Evolutionary conservation across 805 yeast genomes (phyloP).

Genomic region (Ogataea methanolica): DNA sequence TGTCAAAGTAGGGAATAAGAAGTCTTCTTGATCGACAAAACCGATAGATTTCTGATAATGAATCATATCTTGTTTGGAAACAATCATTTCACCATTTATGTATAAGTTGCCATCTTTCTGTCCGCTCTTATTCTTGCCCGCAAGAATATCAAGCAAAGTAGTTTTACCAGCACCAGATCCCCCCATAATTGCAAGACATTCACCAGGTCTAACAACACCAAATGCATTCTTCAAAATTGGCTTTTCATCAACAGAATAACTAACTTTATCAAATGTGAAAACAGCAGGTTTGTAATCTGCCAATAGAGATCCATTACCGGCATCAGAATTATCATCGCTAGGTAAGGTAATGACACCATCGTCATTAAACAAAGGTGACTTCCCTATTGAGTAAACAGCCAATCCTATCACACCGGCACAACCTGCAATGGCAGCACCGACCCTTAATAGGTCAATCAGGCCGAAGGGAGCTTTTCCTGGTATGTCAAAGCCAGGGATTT

Average conservation of each 20-base stretch:
- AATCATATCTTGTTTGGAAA: conserved; percentile 25
- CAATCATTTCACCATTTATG: conserved; percentile 62
- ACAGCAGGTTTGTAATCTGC: conserved; percentile 62
- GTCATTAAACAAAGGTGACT: conserved; percentile 56
- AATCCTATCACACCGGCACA: conserved; percentile 39
- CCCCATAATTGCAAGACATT: conserved; percentile 94
- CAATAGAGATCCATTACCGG: conserved; percentile 31
- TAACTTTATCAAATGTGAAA: conserved; percentile 68
- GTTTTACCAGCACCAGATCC: conserved; percentile 99
- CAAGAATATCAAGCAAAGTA: conserved; percentile 84
- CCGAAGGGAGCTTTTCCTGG: conserved; percentile 52
- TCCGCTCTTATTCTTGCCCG: conserved; percentile 84
- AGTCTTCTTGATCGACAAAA: conserved; percentile 95
- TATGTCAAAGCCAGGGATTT: conserved; percentile 81
- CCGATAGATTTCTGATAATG: conserved; percentile 72
- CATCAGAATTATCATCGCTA: conserved; percentile 24
- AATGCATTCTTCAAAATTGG: conserved; percentile 57
- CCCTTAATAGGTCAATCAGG: conserved; percentile 41
- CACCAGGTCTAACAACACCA: conserved; percentile 82
- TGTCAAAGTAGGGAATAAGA: conserved; percentile 83
- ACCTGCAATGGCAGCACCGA: conserved; percentile 39
- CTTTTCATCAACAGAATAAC: conserved; percentile 52
- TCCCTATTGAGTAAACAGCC: conserved; percentile 44
- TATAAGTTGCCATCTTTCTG: conserved; percentile 57
- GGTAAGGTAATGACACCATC: conserved; percentile 20